Evolutionary conservation across 73 alveolate genomes (phyloP).

Genomic region (Paraurostyla sp.): DNA sequence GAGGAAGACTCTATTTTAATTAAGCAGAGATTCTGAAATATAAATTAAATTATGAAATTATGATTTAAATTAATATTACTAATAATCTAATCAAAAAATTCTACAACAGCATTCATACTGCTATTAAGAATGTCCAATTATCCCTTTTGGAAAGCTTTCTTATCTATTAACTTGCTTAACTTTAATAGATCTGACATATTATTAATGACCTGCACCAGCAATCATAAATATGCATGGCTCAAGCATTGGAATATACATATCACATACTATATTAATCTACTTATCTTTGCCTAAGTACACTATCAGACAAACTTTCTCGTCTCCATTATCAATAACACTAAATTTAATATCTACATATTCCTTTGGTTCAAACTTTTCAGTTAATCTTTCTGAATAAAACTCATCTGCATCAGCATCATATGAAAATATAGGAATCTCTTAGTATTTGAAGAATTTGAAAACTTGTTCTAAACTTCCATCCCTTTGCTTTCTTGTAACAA

Average conservation of each 20-base stretch:
- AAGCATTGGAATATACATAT: background rate
- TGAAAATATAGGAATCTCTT: background rate
- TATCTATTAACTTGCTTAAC: background rate
- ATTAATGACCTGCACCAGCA: background rate
- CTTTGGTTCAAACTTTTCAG: background rate
- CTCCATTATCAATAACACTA: background rate
- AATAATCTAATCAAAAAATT: background rate
- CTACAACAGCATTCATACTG: background rate
- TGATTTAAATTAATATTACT: background rate
- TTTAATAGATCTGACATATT: no score
- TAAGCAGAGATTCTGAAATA: background rate
- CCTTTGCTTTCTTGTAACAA: background rate
- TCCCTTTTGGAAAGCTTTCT: background rate
- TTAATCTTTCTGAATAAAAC: background rate
- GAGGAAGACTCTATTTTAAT: constrained; percentile 35
- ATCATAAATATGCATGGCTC: background rate
- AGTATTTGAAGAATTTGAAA: background rate
- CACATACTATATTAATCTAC: background rate
- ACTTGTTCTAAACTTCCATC: background rate
- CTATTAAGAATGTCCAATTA: no score
- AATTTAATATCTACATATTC: background rate
- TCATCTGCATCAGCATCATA: background rate
- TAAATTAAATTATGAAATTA: no score
- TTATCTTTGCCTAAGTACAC: no score
- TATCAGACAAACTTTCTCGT: background rate